These are phyloP conservation scores for Cocos nucifera DNA, from an alignment of 176 grass and related monocot genomes.

Conservation along the genomic window DNA sequence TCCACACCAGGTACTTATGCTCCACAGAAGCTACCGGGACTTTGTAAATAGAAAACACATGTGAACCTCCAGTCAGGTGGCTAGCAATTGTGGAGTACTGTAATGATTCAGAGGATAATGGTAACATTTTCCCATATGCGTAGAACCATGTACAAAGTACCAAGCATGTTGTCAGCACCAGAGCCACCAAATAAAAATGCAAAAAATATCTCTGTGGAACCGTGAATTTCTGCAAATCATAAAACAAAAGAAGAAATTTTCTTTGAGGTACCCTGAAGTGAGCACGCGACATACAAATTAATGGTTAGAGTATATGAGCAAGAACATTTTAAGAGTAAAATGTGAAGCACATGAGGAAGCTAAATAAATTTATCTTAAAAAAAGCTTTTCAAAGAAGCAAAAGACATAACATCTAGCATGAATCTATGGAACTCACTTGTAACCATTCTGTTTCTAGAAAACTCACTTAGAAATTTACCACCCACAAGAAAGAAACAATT, in stretches of 20 bases:
- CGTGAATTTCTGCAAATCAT: conserved; percentile 61
- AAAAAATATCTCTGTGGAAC: conserved; percentile 92
- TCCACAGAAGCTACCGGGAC: conserved; percentile 27
- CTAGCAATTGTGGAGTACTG: conserved; percentile 62
- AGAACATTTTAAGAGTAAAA: too few species aligned
- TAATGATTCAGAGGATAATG: conserved; percentile 41
- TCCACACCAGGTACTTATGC: conserved; percentile 74
- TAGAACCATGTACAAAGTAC: conserved; percentile 63
- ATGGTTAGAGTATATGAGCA: too few species aligned
- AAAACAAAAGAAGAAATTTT: background rate
- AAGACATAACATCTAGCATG: too few species aligned
- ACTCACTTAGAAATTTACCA: too few species aligned
- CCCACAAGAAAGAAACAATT: too few species aligned
- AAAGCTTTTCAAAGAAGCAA: too few species aligned
- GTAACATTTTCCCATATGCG: conserved; percentile 70
- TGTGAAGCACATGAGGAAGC: too few species aligned
- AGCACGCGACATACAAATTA: too few species aligned
- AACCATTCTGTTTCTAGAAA: too few species aligned
- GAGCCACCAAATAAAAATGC: conserved; percentile 76
- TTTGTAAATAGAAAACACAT: conserved; percentile 55
- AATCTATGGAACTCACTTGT: too few species aligned
- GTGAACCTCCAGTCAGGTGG: conserved; percentile 56
- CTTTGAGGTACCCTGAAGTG: too few species aligned
- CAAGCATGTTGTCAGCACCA: conserved; percentile 48
- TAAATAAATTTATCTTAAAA: too few species aligned